Percentiles rank a stretch among this genome's conserved stretches.
phyloP scores from a whole-genome alignment of 2,329 filamentous ascomycete species.

The Pestalotiopsis sp. region DNA sequence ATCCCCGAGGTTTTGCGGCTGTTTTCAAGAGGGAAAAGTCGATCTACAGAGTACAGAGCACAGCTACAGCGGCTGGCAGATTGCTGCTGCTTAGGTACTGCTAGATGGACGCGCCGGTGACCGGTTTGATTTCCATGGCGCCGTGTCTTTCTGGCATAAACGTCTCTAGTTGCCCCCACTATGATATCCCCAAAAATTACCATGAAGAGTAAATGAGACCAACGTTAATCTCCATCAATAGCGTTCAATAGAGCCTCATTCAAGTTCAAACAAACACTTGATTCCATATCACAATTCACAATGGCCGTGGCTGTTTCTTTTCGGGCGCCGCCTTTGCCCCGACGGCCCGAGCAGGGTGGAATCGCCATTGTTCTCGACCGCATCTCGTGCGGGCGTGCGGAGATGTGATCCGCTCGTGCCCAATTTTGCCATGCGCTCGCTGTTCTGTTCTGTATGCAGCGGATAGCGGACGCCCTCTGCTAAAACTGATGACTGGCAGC shows the following conservation, averaged over 20 bases:
- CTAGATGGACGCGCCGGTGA: neutral
- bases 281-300: neutral
- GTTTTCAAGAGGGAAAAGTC: neutral
- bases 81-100: neutral
- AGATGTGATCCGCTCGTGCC: neutral
- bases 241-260: constrained; percentile 4
- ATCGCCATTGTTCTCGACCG: neutral
- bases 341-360: neutral
- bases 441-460: neutral
- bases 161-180: neutral
- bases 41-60: neutral
- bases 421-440: neutral
- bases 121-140: neutral
- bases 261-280: neutral
- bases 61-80: neutral
- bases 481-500: neutral
- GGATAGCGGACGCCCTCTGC: neutral
- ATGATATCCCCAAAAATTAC: neutral
- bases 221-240: neutral
- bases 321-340: neutral
- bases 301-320: neutral
- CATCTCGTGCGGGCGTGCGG: neutral
- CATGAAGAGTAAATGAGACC: constrained; percentile 12
- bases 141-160: no score
- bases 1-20: neutral